These are phyloP conservation scores for Solanum gracilifrons DNA, from an alignment of 257 asterid species.

Conservation along the genomic window DNA sequence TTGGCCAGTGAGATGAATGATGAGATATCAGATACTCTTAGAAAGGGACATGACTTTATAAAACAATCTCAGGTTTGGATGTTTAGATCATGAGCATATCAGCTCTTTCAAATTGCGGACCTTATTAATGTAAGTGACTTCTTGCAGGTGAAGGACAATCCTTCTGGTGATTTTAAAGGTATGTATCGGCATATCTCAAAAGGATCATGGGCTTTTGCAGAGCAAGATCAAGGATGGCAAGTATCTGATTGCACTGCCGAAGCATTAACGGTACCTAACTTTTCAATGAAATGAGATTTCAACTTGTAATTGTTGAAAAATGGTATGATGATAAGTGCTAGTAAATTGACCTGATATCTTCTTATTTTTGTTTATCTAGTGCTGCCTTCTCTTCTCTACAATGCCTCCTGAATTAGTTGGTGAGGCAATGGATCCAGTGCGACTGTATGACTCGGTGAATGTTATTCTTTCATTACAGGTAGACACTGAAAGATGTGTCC, in stretches of 20 bases:
- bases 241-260: slow-evolving; percentile 90
- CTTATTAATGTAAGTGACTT: neutral
- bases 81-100: neutral
- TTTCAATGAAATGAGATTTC: neutral
- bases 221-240: slow-evolving; percentile 96
- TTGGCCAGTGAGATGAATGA: slow-evolving; percentile 50
- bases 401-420: slow-evolving; percentile 78
- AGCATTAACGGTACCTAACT: slow-evolving; percentile 48
- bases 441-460: slow-evolving; percentile 69
- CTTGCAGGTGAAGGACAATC: slow-evolving; percentile 58
- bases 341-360: neutral
- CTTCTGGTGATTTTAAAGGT: slow-evolving; percentile 64
- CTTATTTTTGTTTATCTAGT: slow-evolving; percentile 17
- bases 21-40: slow-evolving; percentile 58
- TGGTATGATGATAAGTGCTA: neutral
- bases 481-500: neutral
- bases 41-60: slow-evolving; percentile 56
- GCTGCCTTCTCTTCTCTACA: slow-evolving; percentile 67
- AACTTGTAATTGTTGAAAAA: neutral
- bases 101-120: neutral
- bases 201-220: slow-evolving; percentile 86
- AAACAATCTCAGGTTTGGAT: slow-evolving; percentile 61
- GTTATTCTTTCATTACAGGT: slow-evolving; percentile 68
- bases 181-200: slow-evolving; percentile 80
- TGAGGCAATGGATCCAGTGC: slow-evolving; percentile 47